These are phyloP conservation scores for Ceratocystis smalleyi DNA, from an alignment of 2,329 filamentous ascomycete genomes.

Conservation along the genomic window DNA sequence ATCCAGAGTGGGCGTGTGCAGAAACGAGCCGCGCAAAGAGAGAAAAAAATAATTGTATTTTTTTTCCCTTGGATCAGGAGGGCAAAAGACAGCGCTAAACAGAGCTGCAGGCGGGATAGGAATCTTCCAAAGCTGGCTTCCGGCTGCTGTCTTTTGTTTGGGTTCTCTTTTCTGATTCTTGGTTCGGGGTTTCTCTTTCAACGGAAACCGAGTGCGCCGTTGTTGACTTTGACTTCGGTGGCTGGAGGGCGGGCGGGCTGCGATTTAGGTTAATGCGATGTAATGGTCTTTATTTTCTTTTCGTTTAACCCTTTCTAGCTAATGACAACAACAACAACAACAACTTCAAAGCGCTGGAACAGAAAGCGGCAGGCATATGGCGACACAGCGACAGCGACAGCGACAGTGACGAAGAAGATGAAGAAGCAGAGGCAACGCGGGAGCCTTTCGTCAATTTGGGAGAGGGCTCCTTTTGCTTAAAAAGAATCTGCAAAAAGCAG, in stretches of 20 bases:
- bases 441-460: not conserved
- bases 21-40: slow-evolving; percentile 1
- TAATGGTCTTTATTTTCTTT: not conserved
- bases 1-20: slow-evolving; percentile 3
- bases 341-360: not conserved
- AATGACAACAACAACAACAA: not conserved
- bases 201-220: no score
- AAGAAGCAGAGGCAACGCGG: no score
- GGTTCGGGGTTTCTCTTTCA: no score
- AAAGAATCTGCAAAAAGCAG: not conserved
- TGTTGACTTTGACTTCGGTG: not conserved
- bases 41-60: not conserved
- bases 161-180: no score
- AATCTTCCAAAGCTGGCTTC: no score
- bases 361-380: not conserved
- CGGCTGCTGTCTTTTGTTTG: no score
- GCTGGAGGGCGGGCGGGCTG: not conserved
- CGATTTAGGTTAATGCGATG: not conserved
- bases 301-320: not conserved
- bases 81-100: not conserved
- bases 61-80: not conserved
- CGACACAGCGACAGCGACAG: not conserved
- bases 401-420: not conserved
- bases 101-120: not conserved
- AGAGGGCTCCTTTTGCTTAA: not conserved